phyloP scores from a whole-genome alignment of 805 yeast genomes.

The Yarrowia alimentaria region DNA sequence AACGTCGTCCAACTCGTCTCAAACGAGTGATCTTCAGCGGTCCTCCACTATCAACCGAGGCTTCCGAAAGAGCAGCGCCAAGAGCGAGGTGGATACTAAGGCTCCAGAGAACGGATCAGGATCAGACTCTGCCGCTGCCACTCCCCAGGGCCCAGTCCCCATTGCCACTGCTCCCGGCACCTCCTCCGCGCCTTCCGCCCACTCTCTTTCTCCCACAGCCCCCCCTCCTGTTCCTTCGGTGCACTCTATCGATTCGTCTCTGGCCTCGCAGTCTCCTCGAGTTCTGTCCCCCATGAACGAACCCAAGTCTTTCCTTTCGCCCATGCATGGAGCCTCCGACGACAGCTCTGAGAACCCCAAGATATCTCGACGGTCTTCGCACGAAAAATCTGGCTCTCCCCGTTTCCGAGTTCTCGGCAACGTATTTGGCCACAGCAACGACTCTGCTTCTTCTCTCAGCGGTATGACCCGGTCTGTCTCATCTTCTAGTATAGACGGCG shows the following conservation, averaged over 20 bases:
- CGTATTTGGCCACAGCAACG: conserved; percentile 28
- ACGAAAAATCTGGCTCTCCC: conserved; percentile 23
- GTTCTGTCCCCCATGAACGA: conserved; percentile 9
- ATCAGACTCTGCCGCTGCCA: conserved; percentile 24
- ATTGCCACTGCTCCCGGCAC: background rate
- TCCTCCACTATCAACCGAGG: conserved; percentile 10
- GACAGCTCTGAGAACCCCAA: conserved; percentile 4
- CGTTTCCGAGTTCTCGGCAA: conserved; percentile 27
- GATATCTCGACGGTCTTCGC: conserved; percentile 16
- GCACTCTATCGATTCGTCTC: conserved; percentile 1
- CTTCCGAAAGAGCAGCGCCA: conserved; percentile 22
- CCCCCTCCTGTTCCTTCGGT: background rate
- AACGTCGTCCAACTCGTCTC: conserved; percentile 15
- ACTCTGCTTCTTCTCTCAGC: conserved; percentile 8
- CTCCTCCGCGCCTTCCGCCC: background rate
- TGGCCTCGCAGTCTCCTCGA: conserved; percentile 6
- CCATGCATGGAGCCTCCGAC: conserved; percentile 11
- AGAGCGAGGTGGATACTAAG: conserved; percentile 14
- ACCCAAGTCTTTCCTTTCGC: conserved; percentile 15
- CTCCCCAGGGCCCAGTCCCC: conserved; percentile 2
- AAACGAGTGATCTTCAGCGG: conserved; percentile 14
- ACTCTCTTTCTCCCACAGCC: background rate
- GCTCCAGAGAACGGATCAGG: no score
- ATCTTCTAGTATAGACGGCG: conserved; percentile 19
- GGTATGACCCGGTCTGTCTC: conserved; percentile 27